These are phyloP conservation scores for Blastobotrys peoriensis DNA, from an alignment of 805 yeast species.

Conservation along the genomic window DNA sequence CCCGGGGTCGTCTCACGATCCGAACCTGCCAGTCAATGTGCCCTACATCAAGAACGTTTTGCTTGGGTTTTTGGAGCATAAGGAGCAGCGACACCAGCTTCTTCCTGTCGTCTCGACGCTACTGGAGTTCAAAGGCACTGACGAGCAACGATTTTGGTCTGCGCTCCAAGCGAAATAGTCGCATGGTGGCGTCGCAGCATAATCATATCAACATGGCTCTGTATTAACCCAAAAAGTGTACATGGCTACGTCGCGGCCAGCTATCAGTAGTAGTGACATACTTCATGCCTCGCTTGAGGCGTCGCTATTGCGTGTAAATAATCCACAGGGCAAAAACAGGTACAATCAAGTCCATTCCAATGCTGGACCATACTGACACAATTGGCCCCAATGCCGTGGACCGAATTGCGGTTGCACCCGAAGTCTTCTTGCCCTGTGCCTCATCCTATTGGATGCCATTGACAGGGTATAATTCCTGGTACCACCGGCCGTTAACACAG, in stretches of 20 bases:
- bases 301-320: no score
- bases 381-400: no score
- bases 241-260: neutral
- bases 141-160: conserved; percentile 62
- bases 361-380: no score
- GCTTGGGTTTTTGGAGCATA: conserved; percentile 86
- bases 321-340: no score
- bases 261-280: neutral
- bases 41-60: conserved; percentile 85
- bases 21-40: conserved; percentile 39
- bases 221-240: no score
- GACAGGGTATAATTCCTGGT: conserved; percentile 15
- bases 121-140: conserved; percentile 60
- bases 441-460: conserved; percentile 5
- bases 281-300: no score
- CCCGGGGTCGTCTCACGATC: conserved; percentile 3
- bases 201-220: no score
- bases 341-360: no score
- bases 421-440: neutral
- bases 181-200: no score
- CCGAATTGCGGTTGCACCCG: no score
- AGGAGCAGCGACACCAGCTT: conserved; percentile 80
- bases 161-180: conserved; percentile 33
- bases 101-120: conserved; percentile 80
- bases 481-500: conserved; percentile 55